Percentiles rank a stretch among this genome's conserved stretches.
Evolutionary conservation across 2,329 filamentous ascomycete genomes (phyloP).

Genomic region (Aspergillus fischeri): DNA sequence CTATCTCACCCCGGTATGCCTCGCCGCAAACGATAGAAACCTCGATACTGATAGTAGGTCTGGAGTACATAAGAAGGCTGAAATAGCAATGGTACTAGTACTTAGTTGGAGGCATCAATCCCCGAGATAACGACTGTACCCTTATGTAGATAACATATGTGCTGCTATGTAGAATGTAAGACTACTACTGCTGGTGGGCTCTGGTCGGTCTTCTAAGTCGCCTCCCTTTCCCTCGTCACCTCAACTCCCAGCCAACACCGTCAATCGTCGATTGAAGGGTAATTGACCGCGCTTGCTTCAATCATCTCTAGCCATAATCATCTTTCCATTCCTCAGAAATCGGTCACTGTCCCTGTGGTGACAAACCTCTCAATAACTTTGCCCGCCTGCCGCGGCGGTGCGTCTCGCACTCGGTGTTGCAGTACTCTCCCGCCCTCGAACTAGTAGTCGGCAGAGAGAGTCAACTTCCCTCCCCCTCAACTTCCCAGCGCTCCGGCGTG

Average conservation of each 20-base stretch:
- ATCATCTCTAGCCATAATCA: background rate
- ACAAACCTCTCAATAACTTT: background rate
- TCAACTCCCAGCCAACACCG: background rate
- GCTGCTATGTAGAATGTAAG: background rate
- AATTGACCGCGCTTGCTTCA: background rate
- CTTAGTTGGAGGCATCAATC: background rate
- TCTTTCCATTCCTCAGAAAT: background rate
- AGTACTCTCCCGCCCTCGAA: background rate
- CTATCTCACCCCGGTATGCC: background rate
- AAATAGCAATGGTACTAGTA: background rate
- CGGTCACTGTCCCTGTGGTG: background rate
- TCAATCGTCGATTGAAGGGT: background rate
- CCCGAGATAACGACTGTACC: background rate
- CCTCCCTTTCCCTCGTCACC: background rate
- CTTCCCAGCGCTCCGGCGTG: constrained; percentile 17
- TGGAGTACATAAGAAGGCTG: background rate
- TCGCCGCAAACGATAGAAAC: background rate
- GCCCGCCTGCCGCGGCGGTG: constrained; percentile 1
- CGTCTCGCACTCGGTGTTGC: background rate
- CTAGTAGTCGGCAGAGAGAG: background rate
- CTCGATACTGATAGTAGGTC: background rate
- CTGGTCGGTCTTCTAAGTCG: background rate
- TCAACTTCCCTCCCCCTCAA: constrained; percentile 18
- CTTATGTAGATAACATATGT: background rate
- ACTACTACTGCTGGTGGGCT: background rate